A percentile compares a stretch with the other conserved stretches of the same genome.
These are phyloP conservation scores for Cercospora sojina DNA, from an alignment of 2,329 filamentous ascomycete genomes.

Conservation along the genomic window DNA sequence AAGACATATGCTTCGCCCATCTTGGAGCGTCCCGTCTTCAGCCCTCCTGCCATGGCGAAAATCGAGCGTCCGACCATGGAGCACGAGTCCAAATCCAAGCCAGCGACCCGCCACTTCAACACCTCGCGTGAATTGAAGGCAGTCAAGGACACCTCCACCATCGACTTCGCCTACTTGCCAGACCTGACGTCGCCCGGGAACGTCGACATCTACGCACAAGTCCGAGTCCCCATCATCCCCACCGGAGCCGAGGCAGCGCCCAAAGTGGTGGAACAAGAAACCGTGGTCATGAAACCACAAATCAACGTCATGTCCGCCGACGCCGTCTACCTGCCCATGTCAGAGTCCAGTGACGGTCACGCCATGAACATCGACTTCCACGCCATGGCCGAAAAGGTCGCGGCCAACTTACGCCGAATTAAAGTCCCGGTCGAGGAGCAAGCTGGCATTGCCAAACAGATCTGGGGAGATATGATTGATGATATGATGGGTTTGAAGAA, in stretches of 20 bases:
- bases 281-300: constrained; percentile 55
- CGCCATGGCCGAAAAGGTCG: constrained; percentile 51
- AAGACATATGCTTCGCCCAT: constrained; percentile 54
- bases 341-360: constrained; percentile 58
- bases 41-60: constrained; percentile 48
- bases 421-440: constrained; percentile 45
- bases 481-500: constrained; percentile 48
- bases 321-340: constrained; percentile 54
- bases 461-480: constrained; percentile 51
- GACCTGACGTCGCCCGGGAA: constrained; percentile 32
- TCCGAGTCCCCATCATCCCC: constrained; percentile 37
- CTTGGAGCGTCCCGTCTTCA: constrained; percentile 53
- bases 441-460: constrained; percentile 42
- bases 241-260: constrained; percentile 20
- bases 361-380: constrained; percentile 57
- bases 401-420: constrained; percentile 30
- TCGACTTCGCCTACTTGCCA: constrained; percentile 64
- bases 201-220: constrained; percentile 23
- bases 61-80: constrained; percentile 41
- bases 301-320: constrained; percentile 56
- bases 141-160: constrained; percentile 58
- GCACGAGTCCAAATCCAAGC: constrained; percentile 29
- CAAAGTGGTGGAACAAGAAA: constrained; percentile 27
- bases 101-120: constrained; percentile 57
- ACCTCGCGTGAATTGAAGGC: constrained; percentile 58